phyloP scores from a whole-genome alignment of 148 eudicot genomes.

The Linanthus parryae region DNA sequence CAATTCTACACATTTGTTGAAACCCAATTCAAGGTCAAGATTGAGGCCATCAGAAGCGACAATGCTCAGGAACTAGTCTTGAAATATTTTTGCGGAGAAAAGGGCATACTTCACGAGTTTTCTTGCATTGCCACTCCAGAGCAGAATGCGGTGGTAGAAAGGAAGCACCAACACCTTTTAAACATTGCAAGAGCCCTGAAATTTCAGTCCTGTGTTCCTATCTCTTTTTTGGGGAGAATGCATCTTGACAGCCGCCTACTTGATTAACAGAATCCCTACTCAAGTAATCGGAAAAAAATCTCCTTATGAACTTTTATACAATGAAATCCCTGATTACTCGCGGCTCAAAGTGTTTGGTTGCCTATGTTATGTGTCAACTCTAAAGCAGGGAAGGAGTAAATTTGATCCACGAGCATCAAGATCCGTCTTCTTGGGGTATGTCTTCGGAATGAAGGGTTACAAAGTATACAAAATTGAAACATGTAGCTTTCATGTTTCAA shows the following conservation, averaged over 20 bases:
- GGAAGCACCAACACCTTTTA: background rate
- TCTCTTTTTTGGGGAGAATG: background rate
- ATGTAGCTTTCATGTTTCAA: background rate
- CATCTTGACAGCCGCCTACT: background rate
- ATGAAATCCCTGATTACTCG: background rate
- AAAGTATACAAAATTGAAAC: background rate
- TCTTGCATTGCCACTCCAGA: background rate
- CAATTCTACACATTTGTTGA: background rate
- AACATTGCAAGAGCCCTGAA: background rate
- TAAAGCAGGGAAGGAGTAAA: background rate
- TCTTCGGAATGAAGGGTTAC: background rate
- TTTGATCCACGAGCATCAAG: background rate
- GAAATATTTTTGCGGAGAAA: background rate
- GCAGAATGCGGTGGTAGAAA: background rate
- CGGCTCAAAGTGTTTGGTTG: slow-evolving; percentile 1
- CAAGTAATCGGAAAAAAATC: background rate
- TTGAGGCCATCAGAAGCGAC: background rate
- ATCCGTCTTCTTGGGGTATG: background rate
- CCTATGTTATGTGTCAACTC: background rate
- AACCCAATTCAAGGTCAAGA: background rate
- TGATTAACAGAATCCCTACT: background rate
- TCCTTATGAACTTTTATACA: background rate
- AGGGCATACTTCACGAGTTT: background rate
- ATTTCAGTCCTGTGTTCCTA: background rate
- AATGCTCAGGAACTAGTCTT: background rate